Evolutionary conservation across 305 asterid species (phyloP), one percentile per base, ranked within the genome.

Genomic region (Ruellia speciosa): DNA sequence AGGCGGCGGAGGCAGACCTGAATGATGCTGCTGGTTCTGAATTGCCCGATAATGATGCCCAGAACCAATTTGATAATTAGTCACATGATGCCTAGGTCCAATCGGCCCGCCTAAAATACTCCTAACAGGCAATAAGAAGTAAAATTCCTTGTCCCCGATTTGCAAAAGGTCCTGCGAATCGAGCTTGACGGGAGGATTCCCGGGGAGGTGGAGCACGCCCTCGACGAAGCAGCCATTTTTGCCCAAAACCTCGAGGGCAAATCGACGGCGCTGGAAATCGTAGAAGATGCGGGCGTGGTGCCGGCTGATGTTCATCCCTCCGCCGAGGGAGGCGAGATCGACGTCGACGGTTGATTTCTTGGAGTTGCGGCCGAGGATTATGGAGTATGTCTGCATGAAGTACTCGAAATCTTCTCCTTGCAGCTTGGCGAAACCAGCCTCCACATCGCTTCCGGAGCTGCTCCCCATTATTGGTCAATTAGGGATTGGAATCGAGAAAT

Each of bases 231-330:
- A 92, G n/a, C 99, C 97, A 50, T 92, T 92, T 64, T 84, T 88
- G 3, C 97, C 99, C 37, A 92, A 78, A 8, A 92, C 97, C 71
- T 88, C 99, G 34, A 92, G 86, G 15, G 97, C 96, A 58, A 92
- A 92, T 49, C 96, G 93, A 33, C 96, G 97, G 0, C 92, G 90
- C 18, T 88, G 90, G 70, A 92, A 92, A 77, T 92, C 97, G 75
- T 88, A 92, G 79, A 88, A 88, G 62, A 92, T 88, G 63, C 95
- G 95, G 37, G 99, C 96, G 71, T 92, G 95, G 82, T 86, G 94
- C 68, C 95, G 99, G 66, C 95, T 86, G 75, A 92, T 88, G 87
- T 88, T 92, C 97, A 92, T 88, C 14, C 97, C 97, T 15, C 99
- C 99, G 72, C 97, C 99, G 60, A 92, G 89, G 51, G 99, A 88